A percentile compares a stretch with the other conserved stretches of the same genome.
Evolutionary conservation across 1,139 yeast species (phyloP).

Genomic region (Candida gigantensis): DNA sequence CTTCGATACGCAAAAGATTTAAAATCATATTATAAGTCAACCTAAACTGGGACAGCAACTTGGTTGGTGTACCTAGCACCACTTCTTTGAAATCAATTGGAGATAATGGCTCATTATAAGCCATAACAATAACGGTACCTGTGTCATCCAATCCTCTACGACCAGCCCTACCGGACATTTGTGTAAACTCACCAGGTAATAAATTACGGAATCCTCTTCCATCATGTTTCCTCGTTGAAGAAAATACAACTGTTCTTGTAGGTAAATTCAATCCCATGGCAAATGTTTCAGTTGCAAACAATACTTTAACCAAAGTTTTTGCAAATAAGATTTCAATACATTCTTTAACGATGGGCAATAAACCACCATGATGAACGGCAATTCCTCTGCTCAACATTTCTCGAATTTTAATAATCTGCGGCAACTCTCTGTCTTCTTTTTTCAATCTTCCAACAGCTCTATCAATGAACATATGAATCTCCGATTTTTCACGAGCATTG

Average conservation of each 20-base stretch:
- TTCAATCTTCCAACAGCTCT: conserved; percentile 84
- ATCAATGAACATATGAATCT: conserved; percentile 89
- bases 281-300: conserved; percentile 97
- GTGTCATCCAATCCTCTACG: conserved; percentile 92
- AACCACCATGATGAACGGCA: conserved; percentile 97
- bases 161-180: conserved; percentile 99
- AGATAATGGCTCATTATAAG: conserved; percentile 69
- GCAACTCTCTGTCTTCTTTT: conserved; percentile 89
- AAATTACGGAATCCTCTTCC: conserved; percentile 80
- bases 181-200: conserved; percentile 95
- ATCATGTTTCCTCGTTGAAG: conserved; percentile 84
- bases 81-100: conserved; percentile 71
- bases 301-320: conserved; percentile 78
- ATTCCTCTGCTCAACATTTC: conserved; percentile 88
- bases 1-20: conserved; percentile 88
- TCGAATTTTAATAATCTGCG: conserved; percentile 81
- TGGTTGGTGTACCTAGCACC: conserved; percentile 84
- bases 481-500: conserved; percentile 80
- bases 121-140: conserved; percentile 96
- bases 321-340: conserved; percentile 91
- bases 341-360: conserved; percentile 92
- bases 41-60: conserved; percentile 86
- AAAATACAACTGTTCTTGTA: conserved; percentile 92
- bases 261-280: conserved; percentile 98
- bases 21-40: conserved; percentile 94